phyloP scores from a whole-genome alignment of 106 monocot species.

The Acorus gramineus region DNA sequence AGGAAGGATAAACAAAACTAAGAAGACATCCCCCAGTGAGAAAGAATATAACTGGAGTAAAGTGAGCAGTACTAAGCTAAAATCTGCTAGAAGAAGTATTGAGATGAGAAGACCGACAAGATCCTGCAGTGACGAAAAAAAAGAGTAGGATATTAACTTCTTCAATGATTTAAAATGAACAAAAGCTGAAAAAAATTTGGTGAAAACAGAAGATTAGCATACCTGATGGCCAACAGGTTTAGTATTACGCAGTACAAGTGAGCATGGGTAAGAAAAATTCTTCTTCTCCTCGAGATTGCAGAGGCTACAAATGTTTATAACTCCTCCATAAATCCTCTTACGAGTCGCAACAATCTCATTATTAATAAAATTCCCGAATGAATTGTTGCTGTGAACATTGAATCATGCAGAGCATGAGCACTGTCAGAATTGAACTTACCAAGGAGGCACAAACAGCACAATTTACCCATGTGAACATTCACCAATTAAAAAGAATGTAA shows the following conservation, averaged over 20 bases:
- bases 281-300: conserved; percentile 53
- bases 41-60: conserved; percentile 91
- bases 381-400: conserved; percentile 15
- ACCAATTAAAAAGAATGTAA: background rate
- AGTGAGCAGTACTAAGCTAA: conserved; percentile 94
- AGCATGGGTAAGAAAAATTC: conserved; percentile 73
- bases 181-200: background rate
- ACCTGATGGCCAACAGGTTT: conserved; percentile 96
- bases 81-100: conserved; percentile 82
- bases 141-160: background rate
- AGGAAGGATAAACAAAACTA: conserved; percentile 91
- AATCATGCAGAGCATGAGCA: conserved; percentile 19
- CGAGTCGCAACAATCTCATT: conserved; percentile 28
- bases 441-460: too few species aligned
- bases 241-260: conserved; percentile 72
- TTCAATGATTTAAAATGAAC: background rate
- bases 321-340: conserved; percentile 56
- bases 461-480: background rate
- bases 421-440: background rate
- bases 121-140: conserved; percentile 49
- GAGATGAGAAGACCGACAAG: conserved; percentile 90
- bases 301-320: conserved; percentile 46
- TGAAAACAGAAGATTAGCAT: background rate
- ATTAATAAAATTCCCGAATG: conserved; percentile 22
- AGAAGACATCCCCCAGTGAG: conserved; percentile 72